Conservation (phyloP, 768 basidiomycete genomes). For the Amanita jacksonii region DNA sequence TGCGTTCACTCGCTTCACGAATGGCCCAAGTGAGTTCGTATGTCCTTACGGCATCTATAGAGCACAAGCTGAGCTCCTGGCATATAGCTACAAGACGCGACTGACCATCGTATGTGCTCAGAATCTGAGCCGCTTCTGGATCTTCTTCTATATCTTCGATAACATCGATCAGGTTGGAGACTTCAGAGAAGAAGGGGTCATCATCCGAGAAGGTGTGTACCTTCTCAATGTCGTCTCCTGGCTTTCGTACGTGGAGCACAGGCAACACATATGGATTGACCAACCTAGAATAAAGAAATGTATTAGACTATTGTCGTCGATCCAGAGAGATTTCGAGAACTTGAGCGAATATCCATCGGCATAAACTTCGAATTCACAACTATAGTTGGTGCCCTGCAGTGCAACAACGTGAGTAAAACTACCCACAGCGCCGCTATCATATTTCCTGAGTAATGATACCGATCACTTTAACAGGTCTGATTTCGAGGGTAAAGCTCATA, state of each 20-base stretch:
- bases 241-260: constrained; percentile 74
- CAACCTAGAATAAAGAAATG: constrained; percentile 34
- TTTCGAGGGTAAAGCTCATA: constrained; percentile 14
- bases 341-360: constrained; percentile 89
- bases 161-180: constrained; percentile 80
- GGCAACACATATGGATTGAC: constrained; percentile 94
- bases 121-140: constrained; percentile 67
- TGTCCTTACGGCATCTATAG: constrained; percentile 71
- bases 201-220: constrained; percentile 66
- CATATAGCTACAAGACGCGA: constrained; percentile 1
- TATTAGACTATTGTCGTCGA: constrained; percentile 3
- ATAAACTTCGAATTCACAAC: constrained; percentile 89
- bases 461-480: background rate
- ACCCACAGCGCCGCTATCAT: constrained; percentile 89
- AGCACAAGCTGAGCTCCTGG: constrained; percentile 1
- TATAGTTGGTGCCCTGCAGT: constrained; percentile 88
- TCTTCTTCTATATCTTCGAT: constrained; percentile 88
- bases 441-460: constrained; percentile 54
- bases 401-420: constrained; percentile 85
- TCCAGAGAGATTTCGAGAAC: constrained; percentile 27
- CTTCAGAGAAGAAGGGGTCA: constrained; percentile 92
- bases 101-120: constrained; percentile 78
- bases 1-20: constrained; percentile 65
- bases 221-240: constrained; percentile 73
- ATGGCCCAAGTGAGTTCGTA: constrained; percentile 95